Conservation (phyloP, 2,329 filamentous ascomycete species). For the Colletotrichum eleusines region DNA sequence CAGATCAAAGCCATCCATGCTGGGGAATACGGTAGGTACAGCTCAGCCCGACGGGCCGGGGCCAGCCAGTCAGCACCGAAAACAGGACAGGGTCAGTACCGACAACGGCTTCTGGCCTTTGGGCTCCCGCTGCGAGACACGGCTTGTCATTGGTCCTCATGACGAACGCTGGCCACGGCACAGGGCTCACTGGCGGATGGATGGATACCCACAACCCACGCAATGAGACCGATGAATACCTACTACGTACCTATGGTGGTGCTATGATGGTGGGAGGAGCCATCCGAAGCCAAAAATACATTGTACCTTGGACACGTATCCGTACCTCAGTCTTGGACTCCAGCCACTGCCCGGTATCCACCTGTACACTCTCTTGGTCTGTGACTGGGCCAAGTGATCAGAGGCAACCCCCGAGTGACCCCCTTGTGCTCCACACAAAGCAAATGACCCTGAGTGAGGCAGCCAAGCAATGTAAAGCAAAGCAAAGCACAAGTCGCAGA, state of each 20-base stretch:
- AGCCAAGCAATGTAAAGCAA: constrained; percentile 34
- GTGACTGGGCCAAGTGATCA: constrained; percentile 21
- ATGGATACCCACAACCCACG: neutral
- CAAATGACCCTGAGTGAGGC: constrained; percentile 39
- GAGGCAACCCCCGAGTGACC: constrained; percentile 5
- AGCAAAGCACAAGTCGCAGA: constrained; percentile 17
- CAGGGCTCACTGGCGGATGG: neutral
- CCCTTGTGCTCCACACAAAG: constrained; percentile 33
- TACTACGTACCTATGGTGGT: too few relatives aligned
- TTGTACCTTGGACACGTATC: constrained; percentile 1
- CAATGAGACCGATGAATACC: neutral
- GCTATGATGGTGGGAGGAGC: constrained; percentile 24
- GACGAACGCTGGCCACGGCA: constrained; percentile 18
- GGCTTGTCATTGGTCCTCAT: constrained; percentile 23
- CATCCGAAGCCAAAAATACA: constrained; percentile 40
- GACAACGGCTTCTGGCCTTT: constrained; percentile 10
- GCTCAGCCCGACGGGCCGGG: constrained; percentile 11
- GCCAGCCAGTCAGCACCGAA: neutral
- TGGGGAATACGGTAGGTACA: neutral
- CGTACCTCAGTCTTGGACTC: neutral
- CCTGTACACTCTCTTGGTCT: constrained; percentile 1
- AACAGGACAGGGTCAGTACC: constrained; percentile 3
- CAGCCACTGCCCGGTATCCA: constrained; percentile 30
- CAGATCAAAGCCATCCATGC: neutral
- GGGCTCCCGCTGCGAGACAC: constrained; percentile 15